phyloP scores from a whole-genome alignment of 257 asterid genomes.

The Striga asiatica region DNA sequence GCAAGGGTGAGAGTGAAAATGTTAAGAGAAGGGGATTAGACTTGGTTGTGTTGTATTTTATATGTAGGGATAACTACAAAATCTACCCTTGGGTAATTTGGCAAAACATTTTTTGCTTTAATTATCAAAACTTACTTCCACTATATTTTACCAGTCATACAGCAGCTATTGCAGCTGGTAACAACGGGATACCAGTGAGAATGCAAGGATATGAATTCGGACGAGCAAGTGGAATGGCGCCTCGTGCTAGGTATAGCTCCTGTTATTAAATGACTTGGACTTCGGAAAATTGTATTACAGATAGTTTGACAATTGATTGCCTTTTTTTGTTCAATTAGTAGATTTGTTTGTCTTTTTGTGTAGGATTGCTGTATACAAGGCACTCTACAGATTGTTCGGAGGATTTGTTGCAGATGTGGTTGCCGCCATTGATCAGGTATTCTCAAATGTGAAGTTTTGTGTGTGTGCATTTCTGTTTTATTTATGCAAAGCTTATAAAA shows the following conservation, averaged over 20 bases:
- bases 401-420: slow-evolving; percentile 96
- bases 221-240: slow-evolving; percentile 99
- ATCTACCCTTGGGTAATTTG: neutral
- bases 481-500: too few species aligned
- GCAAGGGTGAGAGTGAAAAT: too few species aligned
- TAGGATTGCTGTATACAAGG: slow-evolving; percentile 98
- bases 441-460: neutral
- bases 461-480: neutral
- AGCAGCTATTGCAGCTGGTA: slow-evolving; percentile 97
- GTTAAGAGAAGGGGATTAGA: too few species aligned
- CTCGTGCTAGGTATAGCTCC: slow-evolving; percentile 79
- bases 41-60: neutral
- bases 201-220: slow-evolving; percentile 95
- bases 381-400: slow-evolving; percentile 88
- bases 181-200: slow-evolving; percentile 90
- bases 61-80: too few species aligned
- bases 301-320: neutral
- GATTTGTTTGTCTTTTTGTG: slow-evolving; percentile 19
- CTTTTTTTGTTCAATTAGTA: slow-evolving; percentile 2
- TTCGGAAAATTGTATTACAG: neutral
- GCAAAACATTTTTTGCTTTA: neutral
- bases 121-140: slow-evolving; percentile 7
- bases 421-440: slow-evolving; percentile 98
- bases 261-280: neutral
- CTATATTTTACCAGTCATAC: slow-evolving; percentile 60